phyloP scores from a whole-genome alignment of 345 rosid species.

The Tarenaya hassleriana region DNA sequence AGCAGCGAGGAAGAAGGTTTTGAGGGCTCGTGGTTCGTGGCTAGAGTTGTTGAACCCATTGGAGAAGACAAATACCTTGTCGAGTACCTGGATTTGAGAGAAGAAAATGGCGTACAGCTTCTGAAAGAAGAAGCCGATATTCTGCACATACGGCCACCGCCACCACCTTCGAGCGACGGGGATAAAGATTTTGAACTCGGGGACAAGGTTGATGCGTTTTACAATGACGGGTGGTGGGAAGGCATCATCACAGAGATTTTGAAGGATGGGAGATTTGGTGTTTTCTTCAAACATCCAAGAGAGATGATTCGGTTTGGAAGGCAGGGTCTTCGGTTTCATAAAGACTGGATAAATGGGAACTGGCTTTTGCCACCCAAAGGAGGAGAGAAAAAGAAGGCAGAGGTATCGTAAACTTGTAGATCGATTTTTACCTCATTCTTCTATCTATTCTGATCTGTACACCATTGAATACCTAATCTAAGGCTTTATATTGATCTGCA shows the following conservation, averaged over 20 bases:
- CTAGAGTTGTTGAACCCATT: conserved; percentile 34
- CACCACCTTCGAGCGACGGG: conserved; percentile 32
- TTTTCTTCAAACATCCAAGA: conserved; percentile 36
- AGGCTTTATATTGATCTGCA: conserved; percentile 25
- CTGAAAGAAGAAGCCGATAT: conserved; percentile 40
- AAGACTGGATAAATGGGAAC: conserved; percentile 51
- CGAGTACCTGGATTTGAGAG: conserved; percentile 44
- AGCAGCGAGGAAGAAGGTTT: conserved; percentile 59
- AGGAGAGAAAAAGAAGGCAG: conserved; percentile 20
- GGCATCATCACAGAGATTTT: conserved; percentile 39
- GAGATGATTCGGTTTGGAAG: conserved; percentile 42
- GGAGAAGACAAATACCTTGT: conserved; percentile 34
- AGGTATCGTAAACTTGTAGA: conserved; percentile 13
- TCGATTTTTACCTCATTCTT: conserved; percentile 3
- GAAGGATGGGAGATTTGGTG: conserved; percentile 23
- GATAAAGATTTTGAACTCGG: conserved; percentile 29
- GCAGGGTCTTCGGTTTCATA: conserved; percentile 50
- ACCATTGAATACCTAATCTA: neutral
- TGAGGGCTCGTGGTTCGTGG: conserved; percentile 61
- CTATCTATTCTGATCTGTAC: neutral
- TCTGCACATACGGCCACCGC: conserved; percentile 45
- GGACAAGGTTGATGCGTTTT: conserved; percentile 55
- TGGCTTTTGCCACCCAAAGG: conserved; percentile 34
- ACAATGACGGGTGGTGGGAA: conserved; percentile 71
- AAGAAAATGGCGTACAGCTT: conserved; percentile 40